Evolutionary conservation across 140 eudicot species (phyloP).

Genomic region (Erigeron philadelphicus): DNA sequence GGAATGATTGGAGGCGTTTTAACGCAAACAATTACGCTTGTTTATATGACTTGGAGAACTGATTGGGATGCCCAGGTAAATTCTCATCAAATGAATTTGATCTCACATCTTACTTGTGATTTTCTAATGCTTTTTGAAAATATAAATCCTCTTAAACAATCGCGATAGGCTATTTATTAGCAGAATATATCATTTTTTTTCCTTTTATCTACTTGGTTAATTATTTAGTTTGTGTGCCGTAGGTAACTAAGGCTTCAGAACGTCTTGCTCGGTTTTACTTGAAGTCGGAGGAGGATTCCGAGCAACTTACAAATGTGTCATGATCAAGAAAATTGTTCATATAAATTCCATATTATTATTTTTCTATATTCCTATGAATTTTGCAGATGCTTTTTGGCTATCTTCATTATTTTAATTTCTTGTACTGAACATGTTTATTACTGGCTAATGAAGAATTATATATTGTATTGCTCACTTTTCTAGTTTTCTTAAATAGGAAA

Average conservation of each 20-base stretch:
- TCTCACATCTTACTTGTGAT: not conserved
- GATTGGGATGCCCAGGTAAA: constrained; percentile 71
- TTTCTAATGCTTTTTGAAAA: too few relatives aligned
- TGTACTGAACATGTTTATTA: too few relatives aligned
- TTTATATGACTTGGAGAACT: constrained; percentile 56
- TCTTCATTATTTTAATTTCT: too few relatives aligned
- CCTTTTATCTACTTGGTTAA: not conserved
- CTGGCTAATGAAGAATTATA: too few relatives aligned
- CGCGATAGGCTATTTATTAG: too few relatives aligned
- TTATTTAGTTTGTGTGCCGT: not conserved
- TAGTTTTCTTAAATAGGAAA: too few relatives aligned
- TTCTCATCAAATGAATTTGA: not conserved
- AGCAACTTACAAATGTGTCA: not conserved
- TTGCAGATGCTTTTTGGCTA: not conserved
- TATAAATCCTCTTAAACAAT: too few relatives aligned
- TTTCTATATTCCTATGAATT: not conserved
- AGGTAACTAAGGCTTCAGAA: constrained; percentile 35
- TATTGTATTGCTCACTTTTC: too few relatives aligned
- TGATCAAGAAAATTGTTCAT: not conserved
- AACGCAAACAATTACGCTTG: constrained; percentile 42
- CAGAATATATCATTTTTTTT: not conserved
- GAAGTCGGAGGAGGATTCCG: constrained; percentile 2
- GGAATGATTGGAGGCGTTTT: constrained; percentile 75
- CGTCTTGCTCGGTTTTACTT: constrained; percentile 22
- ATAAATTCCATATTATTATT: not conserved